Percentiles rank a stretch among this genome's conserved stretches.
phyloP scores from a whole-genome alignment of 192 early-diverging fungal species.

The Umbelopsis vinacea region DNA sequence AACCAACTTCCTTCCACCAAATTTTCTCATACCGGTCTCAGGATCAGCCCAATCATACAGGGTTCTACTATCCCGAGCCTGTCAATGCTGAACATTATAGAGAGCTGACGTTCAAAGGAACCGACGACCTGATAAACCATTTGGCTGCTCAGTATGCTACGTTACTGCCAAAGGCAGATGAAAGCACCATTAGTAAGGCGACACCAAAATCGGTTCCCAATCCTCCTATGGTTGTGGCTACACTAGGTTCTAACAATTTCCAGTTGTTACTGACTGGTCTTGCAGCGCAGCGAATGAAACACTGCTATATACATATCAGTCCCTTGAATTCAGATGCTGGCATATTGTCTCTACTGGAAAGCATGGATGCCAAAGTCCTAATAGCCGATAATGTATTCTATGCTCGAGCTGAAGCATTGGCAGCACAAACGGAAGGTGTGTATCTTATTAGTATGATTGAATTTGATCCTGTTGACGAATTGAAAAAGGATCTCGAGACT shows the following conservation, averaged over 20 bases:
- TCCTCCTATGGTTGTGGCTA: constrained; percentile 1
- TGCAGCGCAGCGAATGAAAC: not conserved
- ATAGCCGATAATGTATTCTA: constrained; percentile 1
- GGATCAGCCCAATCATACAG: not conserved
- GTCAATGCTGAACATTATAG: not conserved
- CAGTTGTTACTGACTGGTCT: not conserved
- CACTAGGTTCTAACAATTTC: not conserved
- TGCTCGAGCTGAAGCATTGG: not conserved
- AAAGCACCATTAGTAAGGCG: not conserved
- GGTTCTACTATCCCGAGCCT: constrained; percentile 11
- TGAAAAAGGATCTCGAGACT: not conserved
- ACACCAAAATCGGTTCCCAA: not conserved
- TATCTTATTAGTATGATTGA: not conserved
- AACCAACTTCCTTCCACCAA: not conserved
- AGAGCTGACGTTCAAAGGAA: constrained; percentile 1
- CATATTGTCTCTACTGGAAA: not conserved
- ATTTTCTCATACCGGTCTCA: not conserved
- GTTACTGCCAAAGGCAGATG: not conserved
- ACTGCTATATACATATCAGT: not conserved
- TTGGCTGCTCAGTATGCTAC: constrained; percentile 4
- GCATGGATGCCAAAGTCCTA: not conserved
- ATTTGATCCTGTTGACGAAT: constrained; percentile 9
- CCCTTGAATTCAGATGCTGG: constrained; percentile 5
- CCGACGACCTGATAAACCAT: not conserved
- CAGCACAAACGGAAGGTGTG: not conserved